A percentile compares a stretch with the other conserved stretches of the same genome.
Conservation (phyloP, 805 yeast genomes). For the Lachancea fermentati region DNA sequence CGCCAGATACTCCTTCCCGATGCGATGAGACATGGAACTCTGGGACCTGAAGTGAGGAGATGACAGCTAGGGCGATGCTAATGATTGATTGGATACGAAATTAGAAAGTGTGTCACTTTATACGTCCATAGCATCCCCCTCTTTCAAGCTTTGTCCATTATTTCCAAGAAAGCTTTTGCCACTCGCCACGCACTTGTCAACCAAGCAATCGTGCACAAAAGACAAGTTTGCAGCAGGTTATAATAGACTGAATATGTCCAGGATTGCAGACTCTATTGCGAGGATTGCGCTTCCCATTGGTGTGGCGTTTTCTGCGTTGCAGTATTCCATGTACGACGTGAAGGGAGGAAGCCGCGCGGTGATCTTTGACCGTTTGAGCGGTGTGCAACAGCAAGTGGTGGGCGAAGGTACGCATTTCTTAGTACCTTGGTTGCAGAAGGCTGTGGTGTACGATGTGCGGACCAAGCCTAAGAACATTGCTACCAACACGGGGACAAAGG, state of each 20-base stretch:
- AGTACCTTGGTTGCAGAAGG: conserved; percentile 93
- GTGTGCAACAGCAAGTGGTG: conserved; percentile 81
- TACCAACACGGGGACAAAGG: conserved; percentile 95
- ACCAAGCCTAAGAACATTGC: conserved; percentile 93
- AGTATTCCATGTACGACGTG: conserved; percentile 87
- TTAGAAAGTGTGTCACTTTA: background rate
- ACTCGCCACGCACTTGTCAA: too few species aligned
- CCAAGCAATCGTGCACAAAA: too few species aligned
- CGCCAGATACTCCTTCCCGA: conserved; percentile 8
- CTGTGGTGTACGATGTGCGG: conserved; percentile 85
- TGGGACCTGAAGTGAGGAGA: too few species aligned
- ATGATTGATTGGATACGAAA: too few species aligned
- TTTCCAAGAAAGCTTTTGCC: background rate
- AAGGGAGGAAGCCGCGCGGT: conserved; percentile 96
- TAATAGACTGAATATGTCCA: conserved; percentile 9
- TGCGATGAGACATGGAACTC: conserved; percentile 8
- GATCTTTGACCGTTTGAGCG: conserved; percentile 83
- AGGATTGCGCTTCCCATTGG: conserved; percentile 67
- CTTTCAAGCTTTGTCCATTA: background rate
- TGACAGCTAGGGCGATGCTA: too few species aligned
- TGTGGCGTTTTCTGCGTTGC: conserved; percentile 61
- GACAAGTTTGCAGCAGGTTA: too few species aligned
- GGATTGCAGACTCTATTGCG: conserved; percentile 25
- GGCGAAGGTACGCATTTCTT: conserved; percentile 97
- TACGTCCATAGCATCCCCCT: background rate